phyloP scores from a whole-genome alignment of 2,329 filamentous ascomycete species.

The Aspergillus neotritici region DNA sequence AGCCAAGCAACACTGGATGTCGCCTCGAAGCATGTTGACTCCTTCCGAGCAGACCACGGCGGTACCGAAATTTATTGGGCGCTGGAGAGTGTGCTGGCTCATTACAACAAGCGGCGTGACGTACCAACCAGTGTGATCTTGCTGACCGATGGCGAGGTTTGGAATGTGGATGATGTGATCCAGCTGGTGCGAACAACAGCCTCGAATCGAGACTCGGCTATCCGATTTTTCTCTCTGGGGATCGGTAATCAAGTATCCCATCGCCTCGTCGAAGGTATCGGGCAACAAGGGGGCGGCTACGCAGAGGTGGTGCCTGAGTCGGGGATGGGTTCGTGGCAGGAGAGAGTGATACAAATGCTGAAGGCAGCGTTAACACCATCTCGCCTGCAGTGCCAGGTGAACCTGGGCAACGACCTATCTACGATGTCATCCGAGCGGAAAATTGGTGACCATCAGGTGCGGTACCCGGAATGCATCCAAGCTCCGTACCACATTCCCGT shows the following conservation, averaged over 20 bases:
- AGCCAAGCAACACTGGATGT: slow-evolving; percentile 40
- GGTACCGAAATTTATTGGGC: slow-evolving; percentile 51
- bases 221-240: slow-evolving; percentile 53
- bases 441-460: not conserved
- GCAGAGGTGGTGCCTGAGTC: slow-evolving; percentile 51
- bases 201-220: slow-evolving; percentile 33
- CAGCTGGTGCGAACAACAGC: slow-evolving; percentile 37
- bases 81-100: slow-evolving; percentile 41
- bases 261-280: slow-evolving; percentile 51
- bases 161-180: slow-evolving; percentile 44
- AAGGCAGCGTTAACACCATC: slow-evolving; percentile 53
- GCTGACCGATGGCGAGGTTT: slow-evolving; percentile 54
- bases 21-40: slow-evolving; percentile 41
- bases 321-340: slow-evolving; percentile 54
- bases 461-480: not conserved
- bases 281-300: slow-evolving; percentile 52
- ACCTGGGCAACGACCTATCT: not conserved
- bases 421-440: not conserved
- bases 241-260: slow-evolving; percentile 50
- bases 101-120: slow-evolving; percentile 43
- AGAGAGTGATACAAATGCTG: slow-evolving; percentile 62
- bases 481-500: not conserved
- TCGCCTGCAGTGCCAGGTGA: slow-evolving; percentile 19
- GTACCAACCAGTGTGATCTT: slow-evolving; percentile 46
- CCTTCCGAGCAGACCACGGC: slow-evolving; percentile 46